These are phyloP conservation scores for Cutaneotrichosporon sp. DNA, from an alignment of 1,284 basidiomycete species.

Conservation along the genomic window DNA sequence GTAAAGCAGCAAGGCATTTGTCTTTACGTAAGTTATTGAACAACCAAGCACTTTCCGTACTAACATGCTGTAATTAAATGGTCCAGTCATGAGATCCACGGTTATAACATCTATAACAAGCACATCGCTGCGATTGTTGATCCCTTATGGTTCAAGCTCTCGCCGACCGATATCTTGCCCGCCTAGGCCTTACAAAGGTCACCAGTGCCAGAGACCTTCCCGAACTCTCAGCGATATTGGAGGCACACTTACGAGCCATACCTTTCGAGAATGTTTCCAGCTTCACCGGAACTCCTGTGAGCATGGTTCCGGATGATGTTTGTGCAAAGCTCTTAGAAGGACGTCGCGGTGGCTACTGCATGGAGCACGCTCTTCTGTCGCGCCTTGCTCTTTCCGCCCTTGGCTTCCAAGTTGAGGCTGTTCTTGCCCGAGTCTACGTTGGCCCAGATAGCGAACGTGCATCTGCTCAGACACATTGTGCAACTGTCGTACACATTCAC, in stretches of 20 bases:
- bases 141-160: no score
- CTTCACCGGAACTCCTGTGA: constrained; percentile 9
- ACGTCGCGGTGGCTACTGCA: constrained; percentile 14
- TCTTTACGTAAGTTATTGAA: no score
- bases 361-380: constrained; percentile 13
- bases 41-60: no score
- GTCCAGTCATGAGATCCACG: no score
- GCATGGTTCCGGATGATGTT: background rate
- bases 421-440: constrained; percentile 8
- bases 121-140: no score
- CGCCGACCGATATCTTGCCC: constrained; percentile 9
- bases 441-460: background rate
- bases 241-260: constrained; percentile 13
- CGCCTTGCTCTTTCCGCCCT: constrained; percentile 6
- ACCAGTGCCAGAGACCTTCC: no score
- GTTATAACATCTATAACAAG: no score
- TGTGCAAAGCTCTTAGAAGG: constrained; percentile 9
- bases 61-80: no score
- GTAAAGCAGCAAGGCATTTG: no score
- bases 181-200: constrained; percentile 4
- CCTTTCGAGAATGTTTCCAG: constrained; percentile 14
- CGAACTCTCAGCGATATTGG: constrained; percentile 5
- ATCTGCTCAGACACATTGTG: constrained; percentile 2
- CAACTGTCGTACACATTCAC: constrained; percentile 6
- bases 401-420: constrained; percentile 2